These are phyloP conservation scores for Hemerocallis citrina DNA, from an alignment of 106 monocot genomes.

Conservation along the genomic window DNA sequence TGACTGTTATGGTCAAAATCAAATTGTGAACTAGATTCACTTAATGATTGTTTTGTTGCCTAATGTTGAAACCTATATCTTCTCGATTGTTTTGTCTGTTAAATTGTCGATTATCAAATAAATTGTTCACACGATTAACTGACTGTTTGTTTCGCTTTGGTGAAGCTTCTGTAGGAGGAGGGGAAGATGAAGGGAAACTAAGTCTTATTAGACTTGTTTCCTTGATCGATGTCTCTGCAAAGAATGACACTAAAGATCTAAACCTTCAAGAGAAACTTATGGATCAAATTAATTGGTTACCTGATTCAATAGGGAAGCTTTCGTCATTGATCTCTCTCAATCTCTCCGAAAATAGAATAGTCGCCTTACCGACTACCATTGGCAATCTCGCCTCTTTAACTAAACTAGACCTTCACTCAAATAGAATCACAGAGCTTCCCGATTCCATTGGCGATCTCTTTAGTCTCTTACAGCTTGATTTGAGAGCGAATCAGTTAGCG, in stretches of 20 bases:
- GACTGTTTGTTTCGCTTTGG: background rate
- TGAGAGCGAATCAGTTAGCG: conserved; percentile 29
- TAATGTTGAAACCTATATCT: too few species aligned
- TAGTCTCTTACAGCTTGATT: conserved; percentile 19
- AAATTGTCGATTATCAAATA: too few species aligned
- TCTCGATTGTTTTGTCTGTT: too few species aligned
- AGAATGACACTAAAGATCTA: conserved; percentile 31
- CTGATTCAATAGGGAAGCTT: conserved; percentile 44
- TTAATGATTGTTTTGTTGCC: background rate
- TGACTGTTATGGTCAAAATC: too few species aligned
- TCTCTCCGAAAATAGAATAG: conserved; percentile 38
- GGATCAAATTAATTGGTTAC: conserved; percentile 43
- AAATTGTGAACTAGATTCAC: background rate
- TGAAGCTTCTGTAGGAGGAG: conserved; percentile 12
- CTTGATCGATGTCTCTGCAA: conserved; percentile 30
- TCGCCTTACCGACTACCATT: conserved; percentile 26
- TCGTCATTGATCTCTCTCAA: conserved; percentile 21
- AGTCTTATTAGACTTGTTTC: conserved; percentile 28
- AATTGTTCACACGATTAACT: background rate
- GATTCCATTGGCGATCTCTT: conserved; percentile 32
- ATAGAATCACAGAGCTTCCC: conserved; percentile 36
- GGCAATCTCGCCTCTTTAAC: conserved; percentile 29
- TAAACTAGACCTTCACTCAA: conserved; percentile 31
- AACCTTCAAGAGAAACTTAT: conserved; percentile 38
- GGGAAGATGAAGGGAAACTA: conserved; percentile 20